phyloP scores from a whole-genome alignment of 345 rosid species.

The Gossypium australe region DNA sequence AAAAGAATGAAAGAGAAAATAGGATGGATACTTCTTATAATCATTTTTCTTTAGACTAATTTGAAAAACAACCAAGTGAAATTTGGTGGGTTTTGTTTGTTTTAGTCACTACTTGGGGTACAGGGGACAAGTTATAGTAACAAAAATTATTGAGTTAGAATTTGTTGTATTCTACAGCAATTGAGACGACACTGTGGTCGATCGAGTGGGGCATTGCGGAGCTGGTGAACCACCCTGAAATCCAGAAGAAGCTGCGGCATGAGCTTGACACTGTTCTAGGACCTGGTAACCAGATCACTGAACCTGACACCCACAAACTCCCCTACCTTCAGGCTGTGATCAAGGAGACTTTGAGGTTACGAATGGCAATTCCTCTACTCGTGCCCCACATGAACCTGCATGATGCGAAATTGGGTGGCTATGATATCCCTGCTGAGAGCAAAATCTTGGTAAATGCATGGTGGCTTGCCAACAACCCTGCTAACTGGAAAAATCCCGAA shows the following conservation, averaged over 20 bases:
- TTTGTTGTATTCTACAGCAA: conserved; percentile 43
- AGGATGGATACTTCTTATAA: too few relatives aligned
- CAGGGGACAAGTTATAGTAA: neutral
- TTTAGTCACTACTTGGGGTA: neutral
- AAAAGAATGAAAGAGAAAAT: too few relatives aligned
- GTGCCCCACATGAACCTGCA: conserved; percentile 99
- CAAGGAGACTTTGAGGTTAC: conserved; percentile 82
- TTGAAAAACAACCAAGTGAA: too few relatives aligned
- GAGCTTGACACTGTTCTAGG: conserved; percentile 82
- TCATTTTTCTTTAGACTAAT: too few relatives aligned
- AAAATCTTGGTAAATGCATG: conserved; percentile 90
- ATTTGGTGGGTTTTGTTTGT: neutral
- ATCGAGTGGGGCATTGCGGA: conserved; percentile 97
- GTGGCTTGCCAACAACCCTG: conserved; percentile 97
- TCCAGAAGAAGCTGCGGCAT: conserved; percentile 66
- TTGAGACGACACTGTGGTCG: conserved; percentile 95
- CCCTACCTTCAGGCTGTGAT: conserved; percentile 94
- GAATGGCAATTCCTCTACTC: conserved; percentile 96
- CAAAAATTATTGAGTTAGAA: neutral
- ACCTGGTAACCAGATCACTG: conserved; percentile 64
- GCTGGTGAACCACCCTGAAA: conserved; percentile 81
- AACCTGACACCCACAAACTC: conserved; percentile 71
- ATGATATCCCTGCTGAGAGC: conserved; percentile 94
- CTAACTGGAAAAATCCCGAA: conserved; percentile 76
- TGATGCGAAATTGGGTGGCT: conserved; percentile 38